Conservation (phyloP, 2,329 filamentous ascomycete species). For the Fonsecaea monophora region DNA sequence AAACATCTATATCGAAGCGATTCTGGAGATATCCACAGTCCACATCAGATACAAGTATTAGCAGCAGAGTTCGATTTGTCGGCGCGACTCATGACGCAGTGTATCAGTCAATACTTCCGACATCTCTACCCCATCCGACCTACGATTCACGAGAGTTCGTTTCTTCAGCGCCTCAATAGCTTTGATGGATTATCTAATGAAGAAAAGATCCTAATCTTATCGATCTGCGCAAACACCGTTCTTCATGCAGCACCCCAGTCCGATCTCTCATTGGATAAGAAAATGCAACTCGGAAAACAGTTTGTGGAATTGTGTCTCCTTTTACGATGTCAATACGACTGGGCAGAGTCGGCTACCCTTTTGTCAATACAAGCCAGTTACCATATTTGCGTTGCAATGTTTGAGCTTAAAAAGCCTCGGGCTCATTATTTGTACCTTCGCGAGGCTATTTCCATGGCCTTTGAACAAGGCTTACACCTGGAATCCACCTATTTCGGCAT, state of each 20-base stretch:
- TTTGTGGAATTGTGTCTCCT: conserved; percentile 38
- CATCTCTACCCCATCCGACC: conserved; percentile 40
- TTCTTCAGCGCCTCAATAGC: conserved; percentile 33
- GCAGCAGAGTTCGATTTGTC: conserved; percentile 39
- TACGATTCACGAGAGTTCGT: conserved; percentile 38
- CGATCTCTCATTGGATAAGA: conserved; percentile 38
- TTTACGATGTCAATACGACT: conserved; percentile 35
- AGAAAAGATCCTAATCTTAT: conserved; percentile 39
- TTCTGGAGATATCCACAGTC: conserved; percentile 32
- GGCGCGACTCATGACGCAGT: conserved; percentile 39
- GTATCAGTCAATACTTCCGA: conserved; percentile 39
- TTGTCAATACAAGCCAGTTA: conserved; percentile 39
- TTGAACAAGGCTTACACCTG: conserved; percentile 37
- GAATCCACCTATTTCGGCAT: conserved; percentile 36
- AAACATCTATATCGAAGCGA: conserved; percentile 39
- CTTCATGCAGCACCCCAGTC: conserved; percentile 39
- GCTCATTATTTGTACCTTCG: conserved; percentile 40
- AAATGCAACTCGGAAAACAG: conserved; percentile 36
- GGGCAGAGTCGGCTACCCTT: conserved; percentile 37
- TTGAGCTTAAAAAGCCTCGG: conserved; percentile 40
- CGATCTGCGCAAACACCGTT: conserved; percentile 39
- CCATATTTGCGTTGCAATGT: conserved; percentile 38
- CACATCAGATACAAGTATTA: conserved; percentile 33
- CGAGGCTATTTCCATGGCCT: conserved; percentile 39
- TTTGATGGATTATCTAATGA: conserved; percentile 35